phyloP scores from a whole-genome alignment of 805 yeast species.

The Candida piceae region DNA sequence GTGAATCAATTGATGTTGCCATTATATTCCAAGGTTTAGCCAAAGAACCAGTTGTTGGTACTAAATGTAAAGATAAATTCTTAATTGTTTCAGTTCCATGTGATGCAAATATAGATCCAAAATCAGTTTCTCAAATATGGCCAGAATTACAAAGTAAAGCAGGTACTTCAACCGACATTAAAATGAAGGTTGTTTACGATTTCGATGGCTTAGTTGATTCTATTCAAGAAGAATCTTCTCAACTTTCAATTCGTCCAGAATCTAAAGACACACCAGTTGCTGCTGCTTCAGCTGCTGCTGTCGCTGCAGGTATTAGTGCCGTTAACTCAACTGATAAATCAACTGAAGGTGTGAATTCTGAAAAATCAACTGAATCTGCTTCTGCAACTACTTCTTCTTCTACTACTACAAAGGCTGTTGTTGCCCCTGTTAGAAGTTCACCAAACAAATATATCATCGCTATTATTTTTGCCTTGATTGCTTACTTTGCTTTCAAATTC shows the following conservation, averaged over 20 bases:
- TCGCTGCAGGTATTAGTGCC: too few relatives aligned
- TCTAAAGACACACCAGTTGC: conserved; percentile 10
- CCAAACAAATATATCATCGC: conserved; percentile 16
- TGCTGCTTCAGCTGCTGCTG: conserved; percentile 11
- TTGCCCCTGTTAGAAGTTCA: too few relatives aligned
- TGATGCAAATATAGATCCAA: conserved; percentile 49
- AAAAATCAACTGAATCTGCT: conserved; percentile 1
- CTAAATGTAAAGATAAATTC: conserved; percentile 88
- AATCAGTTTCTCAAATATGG: conserved; percentile 67
- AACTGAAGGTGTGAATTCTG: neutral
- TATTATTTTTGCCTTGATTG: conserved; percentile 16
- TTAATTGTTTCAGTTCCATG: conserved; percentile 83
- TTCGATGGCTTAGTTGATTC: conserved; percentile 26
- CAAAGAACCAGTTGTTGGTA: conserved; percentile 67
- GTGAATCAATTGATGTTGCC: conserved; percentile 64
- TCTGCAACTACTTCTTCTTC: too few relatives aligned
- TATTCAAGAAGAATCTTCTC: conserved; percentile 28
- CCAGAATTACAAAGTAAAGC: conserved; percentile 59
- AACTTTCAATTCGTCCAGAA: conserved; percentile 12
- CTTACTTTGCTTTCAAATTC: conserved; percentile 17
- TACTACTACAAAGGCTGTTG: too few relatives aligned
- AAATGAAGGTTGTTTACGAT: conserved; percentile 29
- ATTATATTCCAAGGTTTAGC: conserved; percentile 81
- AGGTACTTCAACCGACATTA: conserved; percentile 23
- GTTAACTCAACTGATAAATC: conserved; percentile 1